Percentiles rank a stretch among this genome's conserved stretches.
phyloP scores from a whole-genome alignment of 805 yeast species.

The Cyberlindnera maritima region DNA sequence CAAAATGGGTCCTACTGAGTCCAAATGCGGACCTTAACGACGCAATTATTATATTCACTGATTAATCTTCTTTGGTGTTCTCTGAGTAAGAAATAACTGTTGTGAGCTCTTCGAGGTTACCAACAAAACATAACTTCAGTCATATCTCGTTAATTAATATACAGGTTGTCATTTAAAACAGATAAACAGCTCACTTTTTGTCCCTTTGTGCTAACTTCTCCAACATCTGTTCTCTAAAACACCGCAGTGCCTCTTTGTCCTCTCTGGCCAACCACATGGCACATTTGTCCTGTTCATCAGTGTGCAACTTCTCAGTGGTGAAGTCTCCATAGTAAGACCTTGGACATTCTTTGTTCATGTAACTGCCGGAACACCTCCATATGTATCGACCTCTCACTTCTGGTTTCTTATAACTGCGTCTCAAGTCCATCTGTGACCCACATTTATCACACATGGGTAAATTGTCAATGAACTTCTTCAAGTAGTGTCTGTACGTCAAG shows the following conservation, averaged over 20 bases:
- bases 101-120: too few relatives aligned
- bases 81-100: too few relatives aligned
- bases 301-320: slow-evolving; percentile 30
- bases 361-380: slow-evolving; percentile 60
- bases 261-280: slow-evolving; percentile 47
- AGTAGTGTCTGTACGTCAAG: slow-evolving; percentile 61
- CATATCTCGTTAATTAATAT: too few relatives aligned
- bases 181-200: background rate
- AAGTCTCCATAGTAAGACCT: slow-evolving; percentile 52
- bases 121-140: too few relatives aligned
- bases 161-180: too few relatives aligned
- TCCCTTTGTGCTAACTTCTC: background rate
- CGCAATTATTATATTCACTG: too few relatives aligned
- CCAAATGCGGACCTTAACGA: too few relatives aligned
- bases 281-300: slow-evolving; percentile 33
- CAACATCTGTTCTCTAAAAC: slow-evolving; percentile 17
- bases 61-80: too few relatives aligned
- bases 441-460: slow-evolving; percentile 45
- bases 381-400: slow-evolving; percentile 53
- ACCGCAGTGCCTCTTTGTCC: slow-evolving; percentile 31
- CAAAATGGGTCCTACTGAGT: too few relatives aligned
- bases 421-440: slow-evolving; percentile 43
- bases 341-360: slow-evolving; percentile 44
- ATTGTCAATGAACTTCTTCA: slow-evolving; percentile 33
- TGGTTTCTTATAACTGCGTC: slow-evolving; percentile 51